phyloP scores from a whole-genome alignment of 2,329 filamentous ascomycete genomes.

The Furcasterigmium sp. region DNA sequence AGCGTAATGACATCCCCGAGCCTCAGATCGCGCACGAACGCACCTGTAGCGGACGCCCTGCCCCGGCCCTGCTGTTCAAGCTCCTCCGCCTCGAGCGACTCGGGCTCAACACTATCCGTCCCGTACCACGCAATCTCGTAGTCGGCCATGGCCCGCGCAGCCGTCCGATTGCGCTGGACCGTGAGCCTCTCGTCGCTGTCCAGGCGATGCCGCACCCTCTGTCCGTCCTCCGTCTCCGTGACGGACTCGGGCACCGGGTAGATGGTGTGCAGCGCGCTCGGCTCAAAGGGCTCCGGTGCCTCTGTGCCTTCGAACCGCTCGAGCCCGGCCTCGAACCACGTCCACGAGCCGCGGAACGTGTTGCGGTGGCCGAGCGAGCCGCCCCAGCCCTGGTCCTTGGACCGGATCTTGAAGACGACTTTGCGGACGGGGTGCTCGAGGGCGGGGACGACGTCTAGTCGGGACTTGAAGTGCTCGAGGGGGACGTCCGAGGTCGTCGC shows the following conservation, averaged over 20 bases:
- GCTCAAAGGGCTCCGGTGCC: conserved; percentile 14
- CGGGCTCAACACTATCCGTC: conserved; percentile 39
- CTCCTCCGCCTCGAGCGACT: conserved; percentile 30
- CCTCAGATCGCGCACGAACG: conserved; percentile 49
- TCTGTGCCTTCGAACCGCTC: conserved; percentile 43
- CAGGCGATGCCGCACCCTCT: conserved; percentile 32
- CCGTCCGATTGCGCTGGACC: conserved; percentile 43
- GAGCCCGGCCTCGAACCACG: conserved; percentile 60
- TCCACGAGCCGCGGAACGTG: conserved; percentile 45
- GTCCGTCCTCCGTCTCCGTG: conserved; percentile 5
- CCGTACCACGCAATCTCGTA: conserved; percentile 50
- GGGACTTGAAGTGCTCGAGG: conserved; percentile 23
- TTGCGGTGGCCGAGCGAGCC: conserved; percentile 21
- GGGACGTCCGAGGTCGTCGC: conserved; percentile 2
- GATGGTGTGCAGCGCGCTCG: conserved; percentile 30
- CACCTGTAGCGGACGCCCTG: conserved; percentile 41
- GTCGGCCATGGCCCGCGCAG: conserved; percentile 23
- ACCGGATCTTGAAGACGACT: conserved; percentile 53
- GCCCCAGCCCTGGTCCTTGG: conserved; percentile 56
- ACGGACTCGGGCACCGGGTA: conserved; percentile 20
- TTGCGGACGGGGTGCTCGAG: conserved; percentile 50
- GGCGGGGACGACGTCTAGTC: conserved; percentile 16
- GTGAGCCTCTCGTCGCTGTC: conserved; percentile 26
- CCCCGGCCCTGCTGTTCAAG: conserved; percentile 43
- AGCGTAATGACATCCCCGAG: conserved; percentile 58